Conservation (phyloP, 129 eudicot genomes). For the Flaveria bidentis region DNA sequence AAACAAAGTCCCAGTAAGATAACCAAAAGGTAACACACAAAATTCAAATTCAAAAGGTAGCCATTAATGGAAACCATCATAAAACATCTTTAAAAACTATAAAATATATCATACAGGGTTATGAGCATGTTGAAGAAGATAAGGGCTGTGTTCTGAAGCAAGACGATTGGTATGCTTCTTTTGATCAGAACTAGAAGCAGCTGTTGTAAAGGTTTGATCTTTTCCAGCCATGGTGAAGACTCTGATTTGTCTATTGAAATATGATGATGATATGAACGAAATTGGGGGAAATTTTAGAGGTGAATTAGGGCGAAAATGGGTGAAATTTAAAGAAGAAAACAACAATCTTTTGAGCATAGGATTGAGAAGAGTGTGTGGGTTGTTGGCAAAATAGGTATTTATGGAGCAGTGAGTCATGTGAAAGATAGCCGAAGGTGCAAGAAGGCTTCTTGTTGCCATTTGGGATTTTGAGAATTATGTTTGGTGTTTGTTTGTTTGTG, state of each 20-base stretch:
- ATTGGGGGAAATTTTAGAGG: slow-evolving; percentile 34
- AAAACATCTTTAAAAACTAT: not conserved
- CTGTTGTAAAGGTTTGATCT: slow-evolving; percentile 41
- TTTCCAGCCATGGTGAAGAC: slow-evolving; percentile 65
- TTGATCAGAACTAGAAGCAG: slow-evolving; percentile 48
- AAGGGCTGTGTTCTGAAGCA: slow-evolving; percentile 91
- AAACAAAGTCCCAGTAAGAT: not conserved
- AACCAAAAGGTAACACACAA: not conserved
- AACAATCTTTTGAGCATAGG: slow-evolving; percentile 50
- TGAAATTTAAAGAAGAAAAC: slow-evolving; percentile 32
- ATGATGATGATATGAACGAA: slow-evolving; percentile 27
- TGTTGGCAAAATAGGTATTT: slow-evolving; percentile 18
- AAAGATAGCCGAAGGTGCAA: slow-evolving; percentile 29
- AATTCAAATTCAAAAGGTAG: slow-evolving; percentile 3
- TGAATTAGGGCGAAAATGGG: slow-evolving; percentile 30
- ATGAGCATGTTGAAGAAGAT: slow-evolving; percentile 99
- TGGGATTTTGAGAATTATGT: slow-evolving; percentile 31
- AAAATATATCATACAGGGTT: slow-evolving; percentile 59
- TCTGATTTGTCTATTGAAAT: slow-evolving; percentile 30
- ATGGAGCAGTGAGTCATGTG: slow-evolving; percentile 3
- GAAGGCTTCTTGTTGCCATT: slow-evolving; percentile 40
- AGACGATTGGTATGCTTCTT: slow-evolving; percentile 75
- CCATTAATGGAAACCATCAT: slow-evolving; percentile 15
- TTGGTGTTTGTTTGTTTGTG: slow-evolving; percentile 22
- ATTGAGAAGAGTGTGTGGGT: slow-evolving; percentile 3